phyloP scores from a whole-genome alignment of 1,139 yeast species.

The Pichia sp. region DNA sequence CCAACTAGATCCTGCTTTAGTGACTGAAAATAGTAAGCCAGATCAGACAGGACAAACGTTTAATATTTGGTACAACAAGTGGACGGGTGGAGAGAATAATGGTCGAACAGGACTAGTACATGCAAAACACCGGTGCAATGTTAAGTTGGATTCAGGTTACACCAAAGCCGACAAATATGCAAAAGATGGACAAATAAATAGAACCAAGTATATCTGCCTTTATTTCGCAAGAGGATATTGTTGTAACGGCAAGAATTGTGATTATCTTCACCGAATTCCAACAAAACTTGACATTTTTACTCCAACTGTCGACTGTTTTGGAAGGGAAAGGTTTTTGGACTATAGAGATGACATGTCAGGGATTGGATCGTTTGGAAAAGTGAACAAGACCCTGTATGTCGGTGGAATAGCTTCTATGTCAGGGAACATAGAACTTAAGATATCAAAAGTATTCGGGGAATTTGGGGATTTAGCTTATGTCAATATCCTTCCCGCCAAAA shows the following conservation, averaged over 20 bases:
- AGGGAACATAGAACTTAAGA: slow-evolving; percentile 39
- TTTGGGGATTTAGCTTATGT: slow-evolving; percentile 77
- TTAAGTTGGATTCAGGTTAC: slow-evolving; percentile 64
- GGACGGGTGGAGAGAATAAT: slow-evolving; percentile 70
- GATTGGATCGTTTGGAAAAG: slow-evolving; percentile 72
- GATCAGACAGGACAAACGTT: slow-evolving; percentile 77
- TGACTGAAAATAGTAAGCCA: slow-evolving; percentile 62
- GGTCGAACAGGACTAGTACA: slow-evolving; percentile 32
- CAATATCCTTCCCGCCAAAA: slow-evolving; percentile 56
- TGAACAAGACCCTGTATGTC: slow-evolving; percentile 71
- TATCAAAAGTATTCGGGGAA: slow-evolving; percentile 57
- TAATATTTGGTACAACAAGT: slow-evolving; percentile 84
- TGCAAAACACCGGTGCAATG: slow-evolving; percentile 51
- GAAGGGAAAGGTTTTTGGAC: slow-evolving; percentile 78
- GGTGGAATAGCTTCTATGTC: slow-evolving; percentile 52
- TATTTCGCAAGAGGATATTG: slow-evolving; percentile 91
- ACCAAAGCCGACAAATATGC: slow-evolving; percentile 57
- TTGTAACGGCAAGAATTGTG: slow-evolving; percentile 69
- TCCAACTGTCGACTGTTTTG: slow-evolving; percentile 83
- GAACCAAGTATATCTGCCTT: slow-evolving; percentile 54
- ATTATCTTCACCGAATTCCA: slow-evolving; percentile 76
- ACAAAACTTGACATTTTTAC: slow-evolving; percentile 38
- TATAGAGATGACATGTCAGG: slow-evolving; percentile 95
- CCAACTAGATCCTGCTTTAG: slow-evolving; percentile 65
- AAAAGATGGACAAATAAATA: slow-evolving; percentile 33